Evolutionary conservation across 2,329 filamentous ascomycete species (phyloP), one percentile per base, ranked within the genome.

Genomic region (Hypoxylon rubiginosum): DNA sequence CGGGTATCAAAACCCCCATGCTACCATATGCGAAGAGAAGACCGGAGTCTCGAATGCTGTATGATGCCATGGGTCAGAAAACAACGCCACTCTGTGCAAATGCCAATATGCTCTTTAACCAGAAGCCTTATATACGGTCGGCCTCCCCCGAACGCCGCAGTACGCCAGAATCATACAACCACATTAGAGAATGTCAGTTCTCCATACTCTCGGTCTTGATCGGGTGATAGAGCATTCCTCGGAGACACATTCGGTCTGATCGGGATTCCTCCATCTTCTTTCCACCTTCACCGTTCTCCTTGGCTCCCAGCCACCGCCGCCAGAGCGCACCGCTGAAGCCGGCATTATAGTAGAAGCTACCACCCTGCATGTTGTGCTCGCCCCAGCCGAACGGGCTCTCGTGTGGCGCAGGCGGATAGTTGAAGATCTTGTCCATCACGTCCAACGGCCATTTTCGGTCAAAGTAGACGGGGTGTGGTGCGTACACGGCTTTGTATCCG

Each of bases 301-400:
- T 39, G 15, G 69, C 70, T 17, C 76, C 76, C 21, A 91, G 75
- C 90, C 90, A 92, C 54, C 88, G 80, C 51, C 86, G 81, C 82
- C 89, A 92, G 61, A 92, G 73, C 32, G 85, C 85, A 17, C 84
- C 80, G 6, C 88, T 86, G 72, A 91, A 91, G 0, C 83, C 82
- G 0, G 86, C 84, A 43, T 88, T 87, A 75, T 90, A 91, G 75
- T 90, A 91, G 86, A 89, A 92, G 45, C 85, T 90, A 66, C 85
- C 87, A 5, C 89, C 88, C 59, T 82, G 81, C 78, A 91, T 91
- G 73, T 92, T 91, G 75, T 89, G 87, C 73, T 91, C 89, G 19
- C 88, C 82, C 71, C 89, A 87, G 43, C 84, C 85, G 71, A 87
- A 88, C 6, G 88, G 79, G 11, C 82, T 84, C 4, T 86, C 85